A percentile compares a stretch with the other conserved stretches of the same genome.
These are phyloP conservation scores for Linaria vulgaris DNA, from an alignment of 257 asterid species.

Conservation along the genomic window DNA sequence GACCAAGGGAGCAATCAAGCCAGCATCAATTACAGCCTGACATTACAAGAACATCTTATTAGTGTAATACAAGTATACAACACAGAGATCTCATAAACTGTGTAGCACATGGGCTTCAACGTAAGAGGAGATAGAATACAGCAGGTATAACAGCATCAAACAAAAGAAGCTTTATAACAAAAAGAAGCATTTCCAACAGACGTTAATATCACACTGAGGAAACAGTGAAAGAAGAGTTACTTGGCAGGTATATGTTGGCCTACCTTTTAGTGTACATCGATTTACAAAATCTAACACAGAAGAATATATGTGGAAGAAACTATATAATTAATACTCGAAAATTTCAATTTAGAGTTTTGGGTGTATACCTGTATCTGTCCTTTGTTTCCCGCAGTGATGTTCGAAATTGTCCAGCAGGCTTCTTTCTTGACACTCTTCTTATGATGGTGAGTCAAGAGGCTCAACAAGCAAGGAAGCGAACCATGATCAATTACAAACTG, in stretches of 20 bases:
- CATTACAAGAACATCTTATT: constrained; percentile 22
- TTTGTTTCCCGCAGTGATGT: constrained; percentile 89
- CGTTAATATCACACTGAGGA: background rate
- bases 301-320: constrained; percentile 4
- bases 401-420: constrained; percentile 94
- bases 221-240: background rate
- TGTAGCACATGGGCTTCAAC: background rate
- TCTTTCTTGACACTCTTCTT: constrained; percentile 95
- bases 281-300: background rate
- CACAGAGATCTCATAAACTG: background rate
- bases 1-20: constrained; percentile 69
- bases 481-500: constrained; percentile 77
- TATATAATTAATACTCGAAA: constrained; percentile 9
- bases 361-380: constrained; percentile 74
- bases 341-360: constrained; percentile 11
- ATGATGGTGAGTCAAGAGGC: constrained; percentile 79
- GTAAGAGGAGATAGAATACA: background rate
- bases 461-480: constrained; percentile 71
- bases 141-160: background rate
- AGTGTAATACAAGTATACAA: background rate
- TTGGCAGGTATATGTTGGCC: too few relatives aligned
- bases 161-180: background rate
- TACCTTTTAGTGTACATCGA: background rate
- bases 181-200: background rate
- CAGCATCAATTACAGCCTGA: constrained; percentile 84